These are phyloP conservation scores for Monilinia aucupariae DNA, from an alignment of 2,329 filamentous ascomycete genomes.

Conservation along the genomic window DNA sequence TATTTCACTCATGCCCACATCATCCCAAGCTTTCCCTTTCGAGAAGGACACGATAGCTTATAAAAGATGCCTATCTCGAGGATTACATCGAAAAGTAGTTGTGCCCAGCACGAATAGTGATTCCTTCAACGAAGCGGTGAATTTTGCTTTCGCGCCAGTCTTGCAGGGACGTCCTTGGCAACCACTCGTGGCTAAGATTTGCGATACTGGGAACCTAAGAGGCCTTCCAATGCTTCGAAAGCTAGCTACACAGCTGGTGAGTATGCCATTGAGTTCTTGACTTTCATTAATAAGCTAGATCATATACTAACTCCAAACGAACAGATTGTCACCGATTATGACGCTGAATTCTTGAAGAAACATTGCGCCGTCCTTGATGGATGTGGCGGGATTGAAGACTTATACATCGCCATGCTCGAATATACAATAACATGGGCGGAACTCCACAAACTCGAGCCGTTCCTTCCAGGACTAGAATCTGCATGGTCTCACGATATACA, in stretches of 20 bases:
- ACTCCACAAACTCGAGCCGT: constrained; percentile 44
- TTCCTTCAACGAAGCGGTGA: constrained; percentile 47
- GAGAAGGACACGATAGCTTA: constrained; percentile 58
- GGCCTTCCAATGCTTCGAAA: constrained; percentile 56
- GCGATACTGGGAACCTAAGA: constrained; percentile 49
- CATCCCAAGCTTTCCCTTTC: constrained; percentile 52
- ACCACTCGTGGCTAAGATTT: constrained; percentile 53
- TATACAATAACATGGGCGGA: constrained; percentile 50
- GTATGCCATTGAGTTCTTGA: constrained; percentile 19
- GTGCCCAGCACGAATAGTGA: constrained; percentile 45
- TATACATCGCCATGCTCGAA: constrained; percentile 53
- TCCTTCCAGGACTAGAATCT: constrained; percentile 48
- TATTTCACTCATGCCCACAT: constrained; percentile 52
- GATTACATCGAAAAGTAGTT: constrained; percentile 53
- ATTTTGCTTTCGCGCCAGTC: constrained; percentile 45
- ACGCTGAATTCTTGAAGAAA: constrained; percentile 46
- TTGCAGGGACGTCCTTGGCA: constrained; percentile 50
- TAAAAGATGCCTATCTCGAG: constrained; percentile 55
- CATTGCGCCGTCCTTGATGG: constrained; percentile 53
- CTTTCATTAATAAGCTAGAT: background rate
- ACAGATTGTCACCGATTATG: constrained; percentile 35
- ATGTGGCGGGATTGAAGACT: constrained; percentile 51
- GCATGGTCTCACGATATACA: constrained; percentile 49
- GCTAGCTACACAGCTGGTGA: constrained; percentile 42
- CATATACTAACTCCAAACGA: background rate